Conservation (phyloP, 169 alveolate species). For the Plasmodium reichenowi region DNA sequence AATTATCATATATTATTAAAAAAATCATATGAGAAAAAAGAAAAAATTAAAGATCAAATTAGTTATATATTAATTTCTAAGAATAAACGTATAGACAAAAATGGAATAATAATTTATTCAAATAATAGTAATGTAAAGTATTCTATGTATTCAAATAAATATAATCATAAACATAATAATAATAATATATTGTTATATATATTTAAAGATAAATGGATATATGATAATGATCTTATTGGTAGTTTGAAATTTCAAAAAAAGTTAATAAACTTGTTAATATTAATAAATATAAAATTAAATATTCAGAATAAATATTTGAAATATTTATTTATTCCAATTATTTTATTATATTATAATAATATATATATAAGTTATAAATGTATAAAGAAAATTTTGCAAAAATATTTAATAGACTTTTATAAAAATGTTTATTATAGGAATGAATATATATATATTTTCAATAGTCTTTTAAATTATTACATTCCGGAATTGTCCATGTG, state of each 20-base stretch:
- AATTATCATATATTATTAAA: conserved; percentile 1
- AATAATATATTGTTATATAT: not conserved
- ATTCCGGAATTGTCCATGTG: conserved; percentile 32
- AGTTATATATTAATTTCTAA: not conserved
- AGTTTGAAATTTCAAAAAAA: conserved; percentile 25
- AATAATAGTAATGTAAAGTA: not conserved
- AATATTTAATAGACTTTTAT: conserved; percentile 33
- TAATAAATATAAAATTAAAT: conserved; percentile 23
- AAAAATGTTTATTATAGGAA: conserved; percentile 7
- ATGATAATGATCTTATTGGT: conserved; percentile 37
- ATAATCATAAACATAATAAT: too few relatives aligned
- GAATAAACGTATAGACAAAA: not conserved
- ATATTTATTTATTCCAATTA: conserved; percentile 31
- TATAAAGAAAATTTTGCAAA: conserved; percentile 26
- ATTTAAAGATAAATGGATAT: not conserved
- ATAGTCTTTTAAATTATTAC: conserved; percentile 47
- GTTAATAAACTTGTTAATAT: not conserved
- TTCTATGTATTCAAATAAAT: not conserved
- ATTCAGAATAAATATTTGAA: conserved; percentile 25
- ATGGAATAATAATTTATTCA: conserved; percentile 1
- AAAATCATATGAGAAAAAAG: conserved; percentile 28
- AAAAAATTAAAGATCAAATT: conserved; percentile 14
- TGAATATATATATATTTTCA: conserved; percentile 33
- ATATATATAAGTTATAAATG: conserved; percentile 48
- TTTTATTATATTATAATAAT: conserved; percentile 38